Base-by-base conservation (phyloP, 2,329 filamentous ascomycete genomes). In the Fusarium sp. region DNA sequence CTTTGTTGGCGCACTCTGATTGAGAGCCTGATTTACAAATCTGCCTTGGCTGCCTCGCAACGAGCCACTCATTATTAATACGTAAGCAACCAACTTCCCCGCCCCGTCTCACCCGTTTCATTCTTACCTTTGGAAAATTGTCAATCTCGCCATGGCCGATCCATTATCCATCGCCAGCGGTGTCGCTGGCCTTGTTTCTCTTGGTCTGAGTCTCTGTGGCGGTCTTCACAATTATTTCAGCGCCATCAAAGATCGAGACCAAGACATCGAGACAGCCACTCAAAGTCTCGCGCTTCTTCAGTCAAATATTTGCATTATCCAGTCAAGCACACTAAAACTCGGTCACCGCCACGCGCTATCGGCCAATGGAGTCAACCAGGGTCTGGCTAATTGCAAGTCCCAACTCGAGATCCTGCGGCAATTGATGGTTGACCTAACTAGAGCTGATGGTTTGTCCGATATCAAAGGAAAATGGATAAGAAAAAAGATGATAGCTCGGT, bases 71-170 rank as follows among this genome's bases (percentile, higher is more conserved):
- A 5, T 23, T 23, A 23, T 23, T 23, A 0, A 33, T n/a, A n/a
- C n/a, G 7, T 3, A 14, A 33, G 17, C 11, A 23, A 7, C 13
- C 15, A 18, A 9, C 7, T 33, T 35, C n/a, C 0, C 46, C 30
- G 30, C 30, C 17, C 20, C 30, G 0, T 18, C 5, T 49, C n/a
- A 0, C 0, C 10, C 6, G 3, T 0, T 23, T 2, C 3, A 7
- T 33, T 23, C 5, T 49, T 12, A 7, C 14, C 2, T 2, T 4
- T 41, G 0, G 23, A 30, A 53, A 30, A 2, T 0, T 17, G 0
- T 11, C n/a, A 27, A 4, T 3, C 0, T 33, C 7, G 0, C 1
- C 10, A 67, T 67, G 53, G 53, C 30, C 0, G 60, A 67, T 9
- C 40, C 52, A 3, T 17, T 67, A 1, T 53, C 46, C 5, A 30